Conservation (phyloP, 139 green algal genomes). For the Mesostigma viride region DNA sequence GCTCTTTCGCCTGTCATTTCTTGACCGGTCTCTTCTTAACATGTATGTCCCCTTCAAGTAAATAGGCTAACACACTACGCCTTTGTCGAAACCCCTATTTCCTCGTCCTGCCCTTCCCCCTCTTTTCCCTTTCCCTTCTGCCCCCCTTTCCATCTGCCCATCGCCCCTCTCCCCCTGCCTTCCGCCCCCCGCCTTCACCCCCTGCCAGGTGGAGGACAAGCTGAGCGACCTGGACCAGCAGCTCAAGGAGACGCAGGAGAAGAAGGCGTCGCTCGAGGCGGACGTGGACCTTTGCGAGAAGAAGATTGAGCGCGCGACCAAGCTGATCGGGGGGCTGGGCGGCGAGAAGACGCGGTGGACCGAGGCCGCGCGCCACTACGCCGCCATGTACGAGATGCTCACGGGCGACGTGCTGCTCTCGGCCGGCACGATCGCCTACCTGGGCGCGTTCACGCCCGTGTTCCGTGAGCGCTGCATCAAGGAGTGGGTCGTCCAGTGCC, state of each 20-base stretch:
- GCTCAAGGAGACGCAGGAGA: constrained; percentile 37
- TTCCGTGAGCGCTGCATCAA: constrained; percentile 32
- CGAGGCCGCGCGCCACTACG: constrained; percentile 35
- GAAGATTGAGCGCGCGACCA: constrained; percentile 59
- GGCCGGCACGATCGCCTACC: constrained; percentile 48
- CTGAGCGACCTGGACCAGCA: constrained; percentile 45
- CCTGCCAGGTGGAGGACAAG: constrained; percentile 37
- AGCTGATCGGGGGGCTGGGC: constrained; percentile 51
- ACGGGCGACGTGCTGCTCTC: constrained; percentile 55
- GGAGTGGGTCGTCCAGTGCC: constrained; percentile 39
- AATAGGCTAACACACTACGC: too few relatives aligned
- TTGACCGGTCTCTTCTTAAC: too few relatives aligned
- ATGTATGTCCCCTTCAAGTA: too few relatives aligned
- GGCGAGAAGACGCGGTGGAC: constrained; percentile 48
- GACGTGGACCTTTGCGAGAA: constrained; percentile 49
- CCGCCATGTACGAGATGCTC: constrained; percentile 31
- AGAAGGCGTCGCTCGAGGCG: constrained; percentile 42
- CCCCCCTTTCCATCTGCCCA: neutral
- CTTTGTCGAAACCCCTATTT: too few relatives aligned
- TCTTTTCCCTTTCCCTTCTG: neutral
- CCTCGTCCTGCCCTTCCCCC: neutral
- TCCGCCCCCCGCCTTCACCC: neutral
- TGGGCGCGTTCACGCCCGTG: constrained; percentile 48
- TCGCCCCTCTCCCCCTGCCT: neutral
- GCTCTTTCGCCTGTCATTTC: too few relatives aligned